Evolutionary conservation across 441 rosid species (phyloP).

Genomic region (Populus tomentosa): DNA sequence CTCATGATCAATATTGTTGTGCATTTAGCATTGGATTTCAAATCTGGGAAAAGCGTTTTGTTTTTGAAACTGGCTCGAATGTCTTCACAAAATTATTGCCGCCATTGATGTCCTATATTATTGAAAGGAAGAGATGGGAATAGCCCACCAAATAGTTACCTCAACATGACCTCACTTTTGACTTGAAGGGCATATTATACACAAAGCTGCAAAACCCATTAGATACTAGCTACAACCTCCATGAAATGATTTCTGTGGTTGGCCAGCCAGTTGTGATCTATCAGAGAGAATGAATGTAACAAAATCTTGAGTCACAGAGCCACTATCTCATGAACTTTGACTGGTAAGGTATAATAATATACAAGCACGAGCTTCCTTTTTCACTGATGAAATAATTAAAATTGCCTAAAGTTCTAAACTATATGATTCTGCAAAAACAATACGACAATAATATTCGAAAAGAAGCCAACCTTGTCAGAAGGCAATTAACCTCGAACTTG

Average conservation of each 20-base stretch:
- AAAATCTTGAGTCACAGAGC: not conserved
- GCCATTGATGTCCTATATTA: not conserved
- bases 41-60: not conserved
- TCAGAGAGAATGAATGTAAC: not conserved
- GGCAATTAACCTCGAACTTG: not conserved
- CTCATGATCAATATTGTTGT: too few relatives aligned
- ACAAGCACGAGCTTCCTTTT: not conserved
- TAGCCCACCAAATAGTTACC: not conserved
- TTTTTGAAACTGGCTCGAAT: not conserved
- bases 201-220: not conserved
- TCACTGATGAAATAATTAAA: not conserved
- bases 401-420: not conserved
- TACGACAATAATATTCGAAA: not conserved
- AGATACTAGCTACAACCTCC: not conserved
- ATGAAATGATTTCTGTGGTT: slow-evolving; percentile 2
- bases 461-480: not conserved
- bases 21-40: not conserved
- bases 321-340: not conserved
- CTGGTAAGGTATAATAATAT: not conserved
- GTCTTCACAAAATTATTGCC: not conserved
- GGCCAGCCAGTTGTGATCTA: not conserved
- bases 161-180: not conserved
- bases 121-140: not conserved
- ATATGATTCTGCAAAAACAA: not conserved
- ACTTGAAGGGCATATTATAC: not conserved